Base-by-base conservation (phyloP, 768 basidiomycete species). In the Gloeostereum incarnatum region DNA sequence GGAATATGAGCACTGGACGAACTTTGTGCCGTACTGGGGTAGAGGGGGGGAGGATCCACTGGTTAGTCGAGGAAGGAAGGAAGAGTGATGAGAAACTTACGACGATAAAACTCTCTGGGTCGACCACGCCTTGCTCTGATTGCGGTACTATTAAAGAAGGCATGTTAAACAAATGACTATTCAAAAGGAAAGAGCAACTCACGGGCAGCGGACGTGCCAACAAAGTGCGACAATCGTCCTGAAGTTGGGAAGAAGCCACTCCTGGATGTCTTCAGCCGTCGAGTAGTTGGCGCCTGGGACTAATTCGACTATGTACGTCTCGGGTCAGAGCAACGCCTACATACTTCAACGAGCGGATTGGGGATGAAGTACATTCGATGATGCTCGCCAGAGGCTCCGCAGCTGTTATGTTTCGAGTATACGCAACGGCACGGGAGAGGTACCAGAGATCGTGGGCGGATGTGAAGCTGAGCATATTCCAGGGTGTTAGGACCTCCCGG, bases 1-100 rank as follows among this genome's bases (percentile, higher is more conserved):
- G n/a, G n/a, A n/a, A n/a, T n/a, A n/a, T n/a, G n/a, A n/a, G n/a
- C n/a, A n/a, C n/a, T n/a, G n/a, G n/a, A n/a, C n/a, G n/a, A n/a
- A n/a, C n/a, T n/a, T n/a, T 1, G 63, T 63, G 9, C 64, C 65
- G 40, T 68, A 65, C 44, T 45, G 19, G 4, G 8, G 14, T 8
- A 27, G 14, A 27, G 14, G 14, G 22, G 6, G 7, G 7, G n/a
- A 18, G 3, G n/a, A n/a, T 8, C 17, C 5, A 31, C 7, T 32
- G 17, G 2, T 36, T 19, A 36, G 19, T 11, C 10, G 22, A 11
- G 6, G 11, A 40, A 35, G 11, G 2, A 16, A 10, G 29, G 23
- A 14, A 9, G n/a, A 13, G 21, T 13, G 6, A 9, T 11, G 10
- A 36, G 39, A 19, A 3, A 45, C 44, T 27, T 31, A 45, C 44